Evolutionary conservation across 306 rosid species (phyloP).

Genomic region (Castanea mollissima): DNA sequence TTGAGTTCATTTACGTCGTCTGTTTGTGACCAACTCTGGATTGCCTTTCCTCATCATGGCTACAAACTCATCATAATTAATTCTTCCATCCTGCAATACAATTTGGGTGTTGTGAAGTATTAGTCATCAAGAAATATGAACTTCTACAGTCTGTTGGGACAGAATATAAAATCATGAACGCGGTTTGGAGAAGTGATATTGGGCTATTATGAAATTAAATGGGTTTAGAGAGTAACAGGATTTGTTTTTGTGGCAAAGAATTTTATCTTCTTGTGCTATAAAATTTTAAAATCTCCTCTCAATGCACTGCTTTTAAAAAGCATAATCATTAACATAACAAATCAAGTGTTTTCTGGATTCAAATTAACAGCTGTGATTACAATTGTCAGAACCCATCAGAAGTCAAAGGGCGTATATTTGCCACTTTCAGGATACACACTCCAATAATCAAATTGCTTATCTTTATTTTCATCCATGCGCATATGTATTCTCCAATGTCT

Average conservation of each 20-base stretch:
- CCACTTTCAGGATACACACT: neutral
- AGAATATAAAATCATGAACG: neutral
- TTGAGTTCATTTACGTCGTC: constrained; percentile 57
- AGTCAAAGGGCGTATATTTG: neutral
- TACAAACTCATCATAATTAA: constrained; percentile 85
- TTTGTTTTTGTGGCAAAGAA: neutral
- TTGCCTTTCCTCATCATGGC: constrained; percentile 97
- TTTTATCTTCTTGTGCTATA: neutral
- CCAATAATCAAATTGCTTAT: no score
- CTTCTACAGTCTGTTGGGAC: neutral
- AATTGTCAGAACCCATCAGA: neutral
- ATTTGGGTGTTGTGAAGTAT: neutral
- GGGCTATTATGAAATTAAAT: neutral
- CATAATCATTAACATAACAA: neutral
- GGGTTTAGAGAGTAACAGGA: neutral
- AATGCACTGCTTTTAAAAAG: neutral
- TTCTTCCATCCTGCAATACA: constrained; percentile 75
- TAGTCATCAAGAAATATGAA: neutral
- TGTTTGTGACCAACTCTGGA: constrained; percentile 55
- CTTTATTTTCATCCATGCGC: no score
- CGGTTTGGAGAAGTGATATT: neutral
- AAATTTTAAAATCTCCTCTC: neutral
- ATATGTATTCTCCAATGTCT: no score
- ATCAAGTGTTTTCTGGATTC: neutral
- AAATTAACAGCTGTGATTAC: neutral